Evolutionary conservation across 257 asterid genomes (phyloP).

Genomic region (Paraleonurus japonicus): DNA sequence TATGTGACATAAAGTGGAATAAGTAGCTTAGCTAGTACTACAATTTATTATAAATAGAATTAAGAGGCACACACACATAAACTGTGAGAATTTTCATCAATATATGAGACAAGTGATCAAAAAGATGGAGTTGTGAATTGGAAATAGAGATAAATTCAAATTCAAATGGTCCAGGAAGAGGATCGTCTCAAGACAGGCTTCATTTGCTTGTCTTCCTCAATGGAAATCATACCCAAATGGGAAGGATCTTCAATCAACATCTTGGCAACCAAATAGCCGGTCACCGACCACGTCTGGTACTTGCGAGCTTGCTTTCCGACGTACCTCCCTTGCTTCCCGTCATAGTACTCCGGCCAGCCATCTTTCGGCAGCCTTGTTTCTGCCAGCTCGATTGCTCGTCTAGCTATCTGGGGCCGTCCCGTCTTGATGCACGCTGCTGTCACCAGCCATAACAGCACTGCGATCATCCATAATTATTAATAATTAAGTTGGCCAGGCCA

Average conservation of each 20-base stretch:
- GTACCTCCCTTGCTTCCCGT: slow-evolving; percentile 47
- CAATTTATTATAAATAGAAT: too few relatives aligned
- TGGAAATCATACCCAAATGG: slow-evolving; percentile 48
- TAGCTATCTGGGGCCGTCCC: slow-evolving; percentile 50
- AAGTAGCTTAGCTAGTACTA: too few relatives aligned
- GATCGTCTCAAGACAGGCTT: slow-evolving; percentile 45
- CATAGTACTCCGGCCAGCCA: slow-evolving; percentile 55
- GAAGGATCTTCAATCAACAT: slow-evolving; percentile 64
- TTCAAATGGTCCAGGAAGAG: slow-evolving; percentile 38
- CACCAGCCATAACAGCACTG: slow-evolving; percentile 53
- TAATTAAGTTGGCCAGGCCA: too few relatives aligned
- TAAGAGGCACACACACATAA: too few relatives aligned
- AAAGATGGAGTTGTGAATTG: too few relatives aligned
- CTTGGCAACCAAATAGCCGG: slow-evolving; percentile 51
- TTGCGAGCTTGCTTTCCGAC: slow-evolving; percentile 54
- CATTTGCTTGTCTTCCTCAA: slow-evolving; percentile 52
- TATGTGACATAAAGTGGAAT: too few relatives aligned
- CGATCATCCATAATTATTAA: too few relatives aligned
- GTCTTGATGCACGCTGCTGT: slow-evolving; percentile 60
- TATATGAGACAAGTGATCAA: not conserved
- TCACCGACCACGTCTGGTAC: slow-evolving; percentile 52
- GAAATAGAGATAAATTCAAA: too few relatives aligned
- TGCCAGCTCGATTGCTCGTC: slow-evolving; percentile 51
- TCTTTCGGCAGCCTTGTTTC: slow-evolving; percentile 44
- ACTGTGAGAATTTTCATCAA: not conserved